Evolutionary conservation across 768 basidiomycete genomes (phyloP), one percentile per base, ranked within the genome.

Genomic region (Gloeophyllum trabeum): DNA sequence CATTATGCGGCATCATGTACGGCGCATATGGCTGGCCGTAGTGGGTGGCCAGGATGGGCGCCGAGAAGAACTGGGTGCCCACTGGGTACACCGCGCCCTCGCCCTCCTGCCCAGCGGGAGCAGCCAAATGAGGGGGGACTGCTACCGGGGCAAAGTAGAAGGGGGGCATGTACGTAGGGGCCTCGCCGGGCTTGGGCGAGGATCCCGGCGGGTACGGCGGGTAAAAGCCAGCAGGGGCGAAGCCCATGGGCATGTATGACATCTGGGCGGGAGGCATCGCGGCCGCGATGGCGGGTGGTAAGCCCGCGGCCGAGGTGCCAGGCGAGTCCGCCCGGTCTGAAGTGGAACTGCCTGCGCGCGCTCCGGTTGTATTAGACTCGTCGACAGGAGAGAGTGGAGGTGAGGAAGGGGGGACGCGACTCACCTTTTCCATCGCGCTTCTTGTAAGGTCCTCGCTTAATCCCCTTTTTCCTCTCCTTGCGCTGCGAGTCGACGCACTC

Each of bases 371-470:
- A 10, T 21, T 10, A 37, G 10, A 37, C 25, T 19, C 6, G 30
- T 42, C 32, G 28, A 28, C 7, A 22, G 23, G 23, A 39, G 21
- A 6, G 43, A 32, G 37, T 23, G n/a, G 16, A 39, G 30, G 21
- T 16, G 24, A 52, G 35, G 44, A 22, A 14, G 14, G 4, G 40
- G 53, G 51, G 60, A 52, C 51, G 40, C 57, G 48, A 61, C 79
- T 62, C 57, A 86, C 84, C 75, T 74, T 81, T 85, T 74, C 76
- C 79, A 83, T 86, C 84, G 78, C 83, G 84, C 78, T 88, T 89
- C 86, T 88, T 88, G 81, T 89, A 89, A 61, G 86, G 86, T 35
- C 85, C 85, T 55, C 85, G 66, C 68, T 87, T 89, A 51, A 86
- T 71, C 50, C 85, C 85, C 58, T 85, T 87, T 61, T 86, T 87